These are phyloP conservation scores for Hypholoma sublateritium DNA, from an alignment of 768 basidiomycete genomes.

Conservation along the genomic window DNA sequence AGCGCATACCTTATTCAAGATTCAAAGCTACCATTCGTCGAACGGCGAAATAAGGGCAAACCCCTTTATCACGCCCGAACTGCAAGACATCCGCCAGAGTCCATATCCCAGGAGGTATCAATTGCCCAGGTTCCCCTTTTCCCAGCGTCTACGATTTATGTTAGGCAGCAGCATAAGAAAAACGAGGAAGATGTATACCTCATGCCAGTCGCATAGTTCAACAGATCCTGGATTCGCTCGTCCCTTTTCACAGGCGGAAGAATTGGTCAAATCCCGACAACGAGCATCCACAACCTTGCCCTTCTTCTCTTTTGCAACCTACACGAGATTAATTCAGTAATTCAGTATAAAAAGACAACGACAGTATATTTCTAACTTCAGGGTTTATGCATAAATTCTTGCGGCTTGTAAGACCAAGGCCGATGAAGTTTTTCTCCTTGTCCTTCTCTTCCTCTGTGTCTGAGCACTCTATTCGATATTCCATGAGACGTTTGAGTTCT, in stretches of 20 bases:
- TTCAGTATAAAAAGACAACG: background rate
- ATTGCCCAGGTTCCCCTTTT: slow-evolving; percentile 74
- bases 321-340: background rate
- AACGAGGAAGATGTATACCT: slow-evolving; percentile 50
- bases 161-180: slow-evolving; percentile 1
- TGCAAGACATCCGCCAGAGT: slow-evolving; percentile 92
- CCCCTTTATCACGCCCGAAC: slow-evolving; percentile 79
- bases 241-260: slow-evolving; percentile 80
- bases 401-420: slow-evolving; percentile 90
- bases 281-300: slow-evolving; percentile 96
- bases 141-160: slow-evolving; percentile 65
- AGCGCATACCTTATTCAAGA: background rate
- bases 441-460: slow-evolving; percentile 72
- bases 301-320: slow-evolving; percentile 98
- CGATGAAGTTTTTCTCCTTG: slow-evolving; percentile 82
- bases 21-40: slow-evolving; percentile 77
- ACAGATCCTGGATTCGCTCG: slow-evolving; percentile 86
- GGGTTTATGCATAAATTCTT: slow-evolving; percentile 97
- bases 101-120: slow-evolving; percentile 87
- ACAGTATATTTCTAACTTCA: slow-evolving; percentile 52
- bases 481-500: slow-evolving; percentile 92
- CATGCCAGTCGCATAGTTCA: slow-evolving; percentile 93
- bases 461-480: slow-evolving; percentile 73
- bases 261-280: slow-evolving; percentile 92
- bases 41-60: slow-evolving; percentile 96